Percentiles rank a stretch among this genome's conserved stretches.
phyloP scores from a whole-genome alignment of 441 rosid species.

The Lagerstroemia fauriei region DNA sequence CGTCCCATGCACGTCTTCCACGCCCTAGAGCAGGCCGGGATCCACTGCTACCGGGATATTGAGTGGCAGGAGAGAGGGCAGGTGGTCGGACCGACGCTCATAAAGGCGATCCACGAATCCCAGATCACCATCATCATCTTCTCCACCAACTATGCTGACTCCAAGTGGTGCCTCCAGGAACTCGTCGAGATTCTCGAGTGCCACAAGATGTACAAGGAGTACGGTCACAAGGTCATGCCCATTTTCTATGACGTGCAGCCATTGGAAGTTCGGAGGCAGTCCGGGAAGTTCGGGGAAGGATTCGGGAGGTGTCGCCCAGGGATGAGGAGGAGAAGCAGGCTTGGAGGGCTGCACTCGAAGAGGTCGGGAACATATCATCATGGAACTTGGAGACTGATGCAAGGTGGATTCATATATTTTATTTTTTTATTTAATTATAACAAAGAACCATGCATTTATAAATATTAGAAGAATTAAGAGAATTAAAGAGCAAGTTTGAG shows the following conservation, averaged over 20 bases:
- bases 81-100: slow-evolving; percentile 9
- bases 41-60: slow-evolving; percentile 10
- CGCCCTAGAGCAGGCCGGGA: neutral
- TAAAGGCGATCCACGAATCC: neutral
- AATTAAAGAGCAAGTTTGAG: no score
- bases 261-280: neutral
- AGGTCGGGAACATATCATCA: slow-evolving; percentile 16
- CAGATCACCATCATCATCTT: slow-evolving; percentile 9
- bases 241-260: slow-evolving; percentile 12
- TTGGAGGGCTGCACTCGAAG: slow-evolving; percentile 4
- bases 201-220: neutral
- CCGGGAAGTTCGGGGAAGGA: slow-evolving; percentile 9
- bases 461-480: no score
- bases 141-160: slow-evolving; percentile 22
- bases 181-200: slow-evolving; percentile 23
- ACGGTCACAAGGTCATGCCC: slow-evolving; percentile 20
- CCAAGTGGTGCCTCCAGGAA: slow-evolving; percentile 26
- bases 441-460: no score
- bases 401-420: neutral
- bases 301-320: neutral
- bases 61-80: slow-evolving; percentile 9
- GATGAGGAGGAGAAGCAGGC: neutral
- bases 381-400: slow-evolving; percentile 13
- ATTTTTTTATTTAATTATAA: no score
- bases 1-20: slow-evolving; percentile 24